Evolutionary conservation across 768 basidiomycete species (phyloP).

Genomic region (Pleurotus giganteus): DNA sequence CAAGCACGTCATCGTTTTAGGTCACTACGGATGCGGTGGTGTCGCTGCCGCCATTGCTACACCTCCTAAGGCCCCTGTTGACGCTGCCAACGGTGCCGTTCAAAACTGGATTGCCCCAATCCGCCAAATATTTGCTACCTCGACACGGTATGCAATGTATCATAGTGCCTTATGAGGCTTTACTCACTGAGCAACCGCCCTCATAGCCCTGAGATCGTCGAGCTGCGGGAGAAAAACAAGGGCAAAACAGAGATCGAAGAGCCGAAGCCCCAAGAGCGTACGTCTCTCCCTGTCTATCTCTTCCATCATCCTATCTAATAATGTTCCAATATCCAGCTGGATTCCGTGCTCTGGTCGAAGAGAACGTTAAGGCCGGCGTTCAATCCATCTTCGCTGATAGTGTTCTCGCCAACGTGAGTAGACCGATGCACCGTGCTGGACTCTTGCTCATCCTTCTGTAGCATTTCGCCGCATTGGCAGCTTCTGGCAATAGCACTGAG

Average conservation of each 20-base stretch:
- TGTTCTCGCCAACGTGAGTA: constrained; percentile 19
- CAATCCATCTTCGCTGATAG: constrained; percentile 16
- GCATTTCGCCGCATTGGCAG: constrained; percentile 6
- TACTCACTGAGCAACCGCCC: not conserved
- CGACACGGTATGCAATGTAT: constrained; percentile 24
- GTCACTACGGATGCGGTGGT: constrained; percentile 43
- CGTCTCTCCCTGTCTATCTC: constrained; percentile 11
- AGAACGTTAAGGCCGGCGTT: constrained; percentile 34
- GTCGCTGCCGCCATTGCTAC: constrained; percentile 36
- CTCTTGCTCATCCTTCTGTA: not conserved
- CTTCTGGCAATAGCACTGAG: constrained; percentile 4
- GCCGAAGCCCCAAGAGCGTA: constrained; percentile 29
- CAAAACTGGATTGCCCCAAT: constrained; percentile 42
- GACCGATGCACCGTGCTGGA: not conserved
- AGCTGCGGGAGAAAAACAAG: constrained; percentile 25
- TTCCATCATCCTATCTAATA: not conserved
- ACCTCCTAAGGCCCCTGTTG: constrained; percentile 17
- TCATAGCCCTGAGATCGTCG: constrained; percentile 32
- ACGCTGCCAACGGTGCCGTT: constrained; percentile 30
- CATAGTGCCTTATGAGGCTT: not conserved
- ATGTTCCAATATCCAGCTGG: constrained; percentile 24
- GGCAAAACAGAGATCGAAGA: constrained; percentile 17
- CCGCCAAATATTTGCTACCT: constrained; percentile 32
- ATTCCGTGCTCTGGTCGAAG: constrained; percentile 42
- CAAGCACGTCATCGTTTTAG: constrained; percentile 40